A percentile compares a stretch with the other conserved stretches of the same genome.
These are phyloP conservation scores for Aspergillus bertholletiae DNA, from an alignment of 495 filamentous ascomycete species.

Conservation along the genomic window DNA sequence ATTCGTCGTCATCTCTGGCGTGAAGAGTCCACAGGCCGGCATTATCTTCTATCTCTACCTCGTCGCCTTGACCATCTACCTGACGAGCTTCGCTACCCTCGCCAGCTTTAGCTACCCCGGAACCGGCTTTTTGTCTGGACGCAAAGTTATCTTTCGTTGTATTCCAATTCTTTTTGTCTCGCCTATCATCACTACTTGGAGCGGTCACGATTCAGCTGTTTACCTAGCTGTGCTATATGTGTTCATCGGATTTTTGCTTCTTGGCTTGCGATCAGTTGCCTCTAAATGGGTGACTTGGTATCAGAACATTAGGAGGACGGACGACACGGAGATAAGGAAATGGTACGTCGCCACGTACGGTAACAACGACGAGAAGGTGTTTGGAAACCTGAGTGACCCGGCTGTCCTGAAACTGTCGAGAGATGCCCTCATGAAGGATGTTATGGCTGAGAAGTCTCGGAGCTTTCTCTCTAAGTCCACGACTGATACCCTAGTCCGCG, in stretches of 20 bases:
- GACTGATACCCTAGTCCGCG: constrained; percentile 41
- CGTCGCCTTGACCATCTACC: constrained; percentile 46
- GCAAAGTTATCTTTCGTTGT: constrained; percentile 40
- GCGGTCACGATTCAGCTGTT: constrained; percentile 43
- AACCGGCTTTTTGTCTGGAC: constrained; percentile 47
- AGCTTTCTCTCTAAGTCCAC: constrained; percentile 38
- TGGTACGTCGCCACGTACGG: constrained; percentile 43
- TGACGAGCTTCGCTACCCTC: constrained; percentile 47
- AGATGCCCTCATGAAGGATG: constrained; percentile 40
- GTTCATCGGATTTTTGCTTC: constrained; percentile 40
- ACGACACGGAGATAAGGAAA: constrained; percentile 45
- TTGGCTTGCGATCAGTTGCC: constrained; percentile 42
- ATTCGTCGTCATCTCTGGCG: constrained; percentile 43
- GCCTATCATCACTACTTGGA: constrained; percentile 43
- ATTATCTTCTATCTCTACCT: constrained; percentile 51
- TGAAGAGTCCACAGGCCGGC: constrained; percentile 35
- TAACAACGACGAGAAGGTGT: constrained; percentile 32
- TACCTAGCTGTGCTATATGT: constrained; percentile 46
- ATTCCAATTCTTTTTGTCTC: constrained; percentile 48
- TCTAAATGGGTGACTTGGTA: constrained; percentile 53
- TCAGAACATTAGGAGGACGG: constrained; percentile 40
- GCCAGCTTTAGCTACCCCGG: constrained; percentile 57
- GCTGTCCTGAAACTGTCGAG: constrained; percentile 45
- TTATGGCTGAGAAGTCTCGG: constrained; percentile 41
- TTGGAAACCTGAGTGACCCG: constrained; percentile 38